phyloP scores from a whole-genome alignment of 495 filamentous ascomycete genomes.

The Lasiosphaeriaceae sp. region DNA sequence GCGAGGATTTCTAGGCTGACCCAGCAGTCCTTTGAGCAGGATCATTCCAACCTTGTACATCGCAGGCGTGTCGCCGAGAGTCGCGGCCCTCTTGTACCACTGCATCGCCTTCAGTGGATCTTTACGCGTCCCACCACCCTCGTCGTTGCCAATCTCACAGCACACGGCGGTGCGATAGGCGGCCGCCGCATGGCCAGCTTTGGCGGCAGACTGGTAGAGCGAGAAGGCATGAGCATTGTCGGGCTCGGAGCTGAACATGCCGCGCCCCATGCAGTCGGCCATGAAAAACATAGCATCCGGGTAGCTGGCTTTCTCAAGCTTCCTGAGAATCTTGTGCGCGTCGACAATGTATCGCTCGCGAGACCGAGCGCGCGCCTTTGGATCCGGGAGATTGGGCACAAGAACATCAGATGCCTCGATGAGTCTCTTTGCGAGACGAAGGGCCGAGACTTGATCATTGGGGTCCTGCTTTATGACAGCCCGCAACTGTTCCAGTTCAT shows the following conservation, averaged over 20 bases:
- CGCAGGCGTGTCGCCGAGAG: conserved; percentile 82
- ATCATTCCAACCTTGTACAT: conserved; percentile 99
- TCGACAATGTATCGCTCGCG: conserved; percentile 82
- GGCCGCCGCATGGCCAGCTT: conserved; percentile 75
- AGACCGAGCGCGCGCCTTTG: conserved; percentile 66
- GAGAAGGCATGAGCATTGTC: conserved; percentile 89
- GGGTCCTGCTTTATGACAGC: conserved; percentile 64
- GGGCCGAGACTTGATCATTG: conserved; percentile 62
- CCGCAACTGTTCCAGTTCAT: conserved; percentile 73
- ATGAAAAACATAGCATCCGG: conserved; percentile 91
- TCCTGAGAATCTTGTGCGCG: conserved; percentile 86
- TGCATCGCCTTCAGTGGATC: conserved; percentile 92
- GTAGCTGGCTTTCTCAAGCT: conserved; percentile 61
- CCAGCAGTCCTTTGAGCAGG: conserved; percentile 85
- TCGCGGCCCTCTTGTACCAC: conserved; percentile 93
- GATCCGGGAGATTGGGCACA: conserved; percentile 67
- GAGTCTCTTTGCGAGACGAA: conserved; percentile 76
- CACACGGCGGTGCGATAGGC: conserved; percentile 96
- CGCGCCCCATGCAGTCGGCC: conserved; percentile 84
- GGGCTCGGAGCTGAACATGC: conserved; percentile 56
- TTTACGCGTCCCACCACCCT: conserved; percentile 84
- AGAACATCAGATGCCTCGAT: conserved; percentile 80
- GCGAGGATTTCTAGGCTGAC: conserved; percentile 75
- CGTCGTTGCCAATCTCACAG: conserved; percentile 93
- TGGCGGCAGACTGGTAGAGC: conserved; percentile 91